phyloP scores from a whole-genome alignment of 2,329 filamentous ascomycete species.

The Tolypocladium guangdongense region DNA sequence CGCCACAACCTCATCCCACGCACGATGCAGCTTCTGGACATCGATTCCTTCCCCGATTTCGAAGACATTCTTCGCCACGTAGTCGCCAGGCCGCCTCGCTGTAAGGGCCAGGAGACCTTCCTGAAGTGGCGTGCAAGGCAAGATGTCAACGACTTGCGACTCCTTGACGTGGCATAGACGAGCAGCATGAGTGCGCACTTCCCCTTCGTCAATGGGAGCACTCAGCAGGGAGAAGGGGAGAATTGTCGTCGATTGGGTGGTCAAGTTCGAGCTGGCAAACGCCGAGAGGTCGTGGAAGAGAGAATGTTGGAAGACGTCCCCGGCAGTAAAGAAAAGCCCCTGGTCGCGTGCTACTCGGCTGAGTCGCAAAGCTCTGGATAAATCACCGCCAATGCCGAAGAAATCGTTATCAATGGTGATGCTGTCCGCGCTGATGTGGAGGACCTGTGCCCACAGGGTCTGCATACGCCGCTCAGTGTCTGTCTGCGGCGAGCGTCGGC shows the following conservation, averaged over 20 bases:
- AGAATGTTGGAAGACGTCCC: slow-evolving; percentile 6
- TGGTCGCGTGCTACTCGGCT: slow-evolving; percentile 20
- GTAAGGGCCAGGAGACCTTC: slow-evolving; percentile 10
- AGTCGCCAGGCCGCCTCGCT: slow-evolving; percentile 5
- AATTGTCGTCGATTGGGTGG: neutral
- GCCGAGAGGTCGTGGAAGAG: slow-evolving; percentile 4
- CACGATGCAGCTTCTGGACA: slow-evolving; percentile 1
- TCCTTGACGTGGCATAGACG: slow-evolving; percentile 5
- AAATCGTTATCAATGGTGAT: slow-evolving; percentile 6
- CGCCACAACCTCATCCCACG: slow-evolving; percentile 8
- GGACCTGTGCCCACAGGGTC: slow-evolving; percentile 26
- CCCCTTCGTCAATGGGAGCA: neutral
- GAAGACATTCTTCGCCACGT: slow-evolving; percentile 8
- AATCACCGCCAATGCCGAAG: slow-evolving; percentile 24
- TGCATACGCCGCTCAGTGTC: slow-evolving; percentile 8
- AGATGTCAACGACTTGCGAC: slow-evolving; percentile 7
- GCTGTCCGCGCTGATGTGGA: slow-evolving; percentile 1
- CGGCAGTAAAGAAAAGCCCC: slow-evolving; percentile 7
- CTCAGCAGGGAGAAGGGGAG: neutral
- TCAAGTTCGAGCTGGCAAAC: neutral
- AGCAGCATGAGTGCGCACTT: slow-evolving; percentile 2
- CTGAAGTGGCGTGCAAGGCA: slow-evolving; percentile 12
- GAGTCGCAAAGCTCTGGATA: slow-evolving; percentile 25
- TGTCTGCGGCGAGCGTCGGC: slow-evolving; percentile 1
- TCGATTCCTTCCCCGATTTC: slow-evolving; percentile 5